Evolutionary conservation across 108 stramenopile genomes (phyloP).

Genomic region (Discostella pseudostelligera): DNA sequence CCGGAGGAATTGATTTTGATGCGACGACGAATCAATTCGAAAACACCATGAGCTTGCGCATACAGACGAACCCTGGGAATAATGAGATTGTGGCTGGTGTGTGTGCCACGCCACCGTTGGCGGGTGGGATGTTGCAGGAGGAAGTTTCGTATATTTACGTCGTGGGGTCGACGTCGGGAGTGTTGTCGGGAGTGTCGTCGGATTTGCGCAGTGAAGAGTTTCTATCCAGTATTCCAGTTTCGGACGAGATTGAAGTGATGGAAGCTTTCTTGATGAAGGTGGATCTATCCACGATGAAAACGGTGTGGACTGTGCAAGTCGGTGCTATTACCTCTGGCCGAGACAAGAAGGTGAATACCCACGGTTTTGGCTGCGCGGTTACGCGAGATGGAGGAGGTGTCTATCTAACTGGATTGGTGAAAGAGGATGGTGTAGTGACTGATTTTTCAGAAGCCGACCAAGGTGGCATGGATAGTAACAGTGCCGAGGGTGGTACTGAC

Average conservation of each 20-base stretch:
- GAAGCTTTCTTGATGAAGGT: conserved; percentile 57
- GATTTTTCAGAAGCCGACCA: conserved; percentile 25
- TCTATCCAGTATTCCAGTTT: conserved; percentile 14
- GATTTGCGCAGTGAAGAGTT: conserved; percentile 21
- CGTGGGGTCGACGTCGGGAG: conserved; percentile 48
- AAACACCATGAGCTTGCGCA: conserved; percentile 27
- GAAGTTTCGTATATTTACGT: conserved; percentile 41
- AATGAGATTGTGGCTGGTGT: conserved; percentile 40
- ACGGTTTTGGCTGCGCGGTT: conserved; percentile 57
- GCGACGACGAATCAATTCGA: conserved; percentile 18
- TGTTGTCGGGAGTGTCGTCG: conserved; percentile 16
- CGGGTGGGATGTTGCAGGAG: conserved; percentile 23
- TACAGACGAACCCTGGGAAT: conserved; percentile 22
- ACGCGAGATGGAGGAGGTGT: conserved; percentile 58
- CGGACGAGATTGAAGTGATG: conserved; percentile 20
- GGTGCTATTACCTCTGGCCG: conserved; percentile 26
- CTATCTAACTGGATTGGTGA: conserved; percentile 60
- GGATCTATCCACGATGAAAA: conserved; percentile 45
- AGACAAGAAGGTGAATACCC: conserved; percentile 22
- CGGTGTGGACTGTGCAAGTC: conserved; percentile 53
- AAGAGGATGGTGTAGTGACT: conserved; percentile 44
- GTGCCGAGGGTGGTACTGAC: conserved; percentile 43
- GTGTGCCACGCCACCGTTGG: conserved; percentile 28
- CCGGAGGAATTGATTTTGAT: conserved; percentile 36
- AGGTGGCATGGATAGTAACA: conserved; percentile 9